Base-by-base conservation (phyloP, 257 asterid species). In the Solanum corneliomulleri region DNA sequence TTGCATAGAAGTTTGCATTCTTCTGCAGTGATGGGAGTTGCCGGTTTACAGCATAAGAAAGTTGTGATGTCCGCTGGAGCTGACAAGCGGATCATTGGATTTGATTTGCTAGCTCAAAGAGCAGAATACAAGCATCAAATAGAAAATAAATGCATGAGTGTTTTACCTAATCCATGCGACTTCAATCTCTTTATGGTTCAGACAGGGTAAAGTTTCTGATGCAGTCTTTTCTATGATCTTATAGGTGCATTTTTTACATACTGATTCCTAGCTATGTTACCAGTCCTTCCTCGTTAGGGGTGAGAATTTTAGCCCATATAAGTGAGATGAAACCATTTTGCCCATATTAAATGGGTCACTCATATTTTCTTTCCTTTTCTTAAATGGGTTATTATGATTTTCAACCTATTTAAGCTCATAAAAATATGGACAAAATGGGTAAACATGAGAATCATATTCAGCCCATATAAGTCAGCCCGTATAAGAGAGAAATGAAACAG, bases 101-200 rank as follows among this genome's bases (percentile, higher is more conserved):
- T 86, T 78, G 99, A 97, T 88, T 85, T 92, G 47, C 7, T 33
- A 35, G 86, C 96, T 44, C 94, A 90, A 70, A 93, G 92, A 87
- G 90, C 91, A 45, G 98, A 93, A 85, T 95, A 92, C 91, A 93
- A 88, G 76, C 94, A 93, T 92, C 98, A 94, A 88, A 91, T 93
- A 52, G 99, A 97, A 39, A 93, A 93, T 93, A 95, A 94, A 89
- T 97, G 99, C 93, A 92, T 95, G 99, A 95, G 98, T 82, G 94
- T 97, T 87, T 91, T 95, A 47, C 96, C 99, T 35, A 97, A 97
- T 91, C 99, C 99, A 2, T 86, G 97, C 29, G 99, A 96, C 92
- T 93, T 95, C 93, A 97, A 97, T 93, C 99, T 97, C 88, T 94
- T 95, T 88, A 94, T 97, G 99, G 98, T 95, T 87, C 99, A 95